Evolutionary conservation across 2,329 filamentous ascomycete genomes (phyloP).

Genomic region (Fusarium newnesense): DNA sequence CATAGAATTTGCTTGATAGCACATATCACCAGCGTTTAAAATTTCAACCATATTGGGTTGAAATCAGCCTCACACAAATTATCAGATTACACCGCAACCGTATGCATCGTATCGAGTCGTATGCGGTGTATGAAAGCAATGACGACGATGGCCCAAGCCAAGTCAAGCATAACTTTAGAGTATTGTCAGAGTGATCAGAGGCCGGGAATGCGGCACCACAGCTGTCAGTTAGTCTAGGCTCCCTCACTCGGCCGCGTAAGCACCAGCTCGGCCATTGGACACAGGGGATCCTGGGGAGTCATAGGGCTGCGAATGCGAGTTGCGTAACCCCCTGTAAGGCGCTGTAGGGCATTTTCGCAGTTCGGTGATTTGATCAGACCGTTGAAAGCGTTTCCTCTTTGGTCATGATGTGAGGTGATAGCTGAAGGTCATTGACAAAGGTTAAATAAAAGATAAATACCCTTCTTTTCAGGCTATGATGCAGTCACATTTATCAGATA

Average conservation of each 20-base stretch:
- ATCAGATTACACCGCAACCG: background rate
- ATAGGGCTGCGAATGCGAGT: slow-evolving; percentile 40
- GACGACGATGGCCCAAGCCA: background rate
- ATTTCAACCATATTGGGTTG: background rate
- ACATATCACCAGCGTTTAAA: slow-evolving; percentile 12
- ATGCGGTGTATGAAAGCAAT: slow-evolving; percentile 8
- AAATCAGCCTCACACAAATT: background rate
- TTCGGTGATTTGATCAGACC: background rate
- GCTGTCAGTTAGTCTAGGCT: slow-evolving; percentile 11
- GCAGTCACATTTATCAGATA: background rate
- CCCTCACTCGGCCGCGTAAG: slow-evolving; percentile 39
- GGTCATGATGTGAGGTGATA: slow-evolving; percentile 1
- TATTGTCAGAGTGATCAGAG: background rate
- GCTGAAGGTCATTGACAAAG: background rate
- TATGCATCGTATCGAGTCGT: background rate
- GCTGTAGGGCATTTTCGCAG: background rate
- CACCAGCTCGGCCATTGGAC: slow-evolving; percentile 29
- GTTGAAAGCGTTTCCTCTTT: background rate
- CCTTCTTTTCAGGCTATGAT: background rate
- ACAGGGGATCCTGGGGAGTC: slow-evolving; percentile 25
- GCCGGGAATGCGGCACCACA: slow-evolving; percentile 15
- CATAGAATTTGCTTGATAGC: slow-evolving; percentile 26
- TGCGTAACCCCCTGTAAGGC: slow-evolving; percentile 32
- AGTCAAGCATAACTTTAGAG: slow-evolving; percentile 20
- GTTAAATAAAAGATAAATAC: slow-evolving; percentile 22